Percentiles rank a stretch among this genome's conserved stretches.
Evolutionary conservation across 495 filamentous ascomycete genomes (phyloP).

Genomic region (Penicillium lividum): DNA sequence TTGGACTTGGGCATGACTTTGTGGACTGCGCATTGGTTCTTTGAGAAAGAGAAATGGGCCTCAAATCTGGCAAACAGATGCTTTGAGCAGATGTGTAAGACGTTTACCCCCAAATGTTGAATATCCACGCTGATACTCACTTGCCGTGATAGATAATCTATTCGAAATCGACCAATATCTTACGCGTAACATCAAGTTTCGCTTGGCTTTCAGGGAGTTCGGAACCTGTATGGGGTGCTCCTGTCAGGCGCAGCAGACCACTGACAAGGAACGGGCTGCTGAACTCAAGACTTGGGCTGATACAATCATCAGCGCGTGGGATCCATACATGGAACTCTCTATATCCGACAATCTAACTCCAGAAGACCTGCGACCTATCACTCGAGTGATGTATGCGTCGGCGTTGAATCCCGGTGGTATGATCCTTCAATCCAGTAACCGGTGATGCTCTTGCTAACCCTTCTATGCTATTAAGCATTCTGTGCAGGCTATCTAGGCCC

Average conservation of each 20-base stretch:
- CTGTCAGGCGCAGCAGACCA: constrained; percentile 45
- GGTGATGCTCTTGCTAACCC: not conserved
- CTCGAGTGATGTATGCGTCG: constrained; percentile 66
- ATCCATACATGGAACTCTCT: constrained; percentile 44
- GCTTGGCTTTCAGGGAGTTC: constrained; percentile 67
- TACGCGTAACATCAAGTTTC: constrained; percentile 37
- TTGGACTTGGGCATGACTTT: constrained; percentile 67
- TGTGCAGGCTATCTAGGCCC: constrained; percentile 39
- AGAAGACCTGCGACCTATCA: constrained; percentile 58
- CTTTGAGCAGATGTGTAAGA: constrained; percentile 46
- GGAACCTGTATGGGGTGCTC: constrained; percentile 58
- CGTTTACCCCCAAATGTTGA: not conserved
- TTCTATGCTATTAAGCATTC: constrained; percentile 31
- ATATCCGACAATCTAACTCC: constrained; percentile 33
- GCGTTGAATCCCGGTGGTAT: constrained; percentile 64
- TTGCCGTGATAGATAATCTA: constrained; percentile 36
- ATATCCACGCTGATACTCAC: not conserved
- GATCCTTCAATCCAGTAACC: constrained; percentile 10
- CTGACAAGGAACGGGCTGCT: constrained; percentile 43
- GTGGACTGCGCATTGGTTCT: constrained; percentile 63
- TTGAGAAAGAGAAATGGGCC: constrained; percentile 55
- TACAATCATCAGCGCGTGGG: constrained; percentile 55
- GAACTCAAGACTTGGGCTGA: constrained; percentile 43
- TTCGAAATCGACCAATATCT: constrained; percentile 45
- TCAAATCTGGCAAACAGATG: constrained; percentile 42